Percentiles rank a stretch among this genome's conserved stretches.
phyloP scores from a whole-genome alignment of 2,329 filamentous ascomycete genomes.

The Dactylellina cionopaga region DNA sequence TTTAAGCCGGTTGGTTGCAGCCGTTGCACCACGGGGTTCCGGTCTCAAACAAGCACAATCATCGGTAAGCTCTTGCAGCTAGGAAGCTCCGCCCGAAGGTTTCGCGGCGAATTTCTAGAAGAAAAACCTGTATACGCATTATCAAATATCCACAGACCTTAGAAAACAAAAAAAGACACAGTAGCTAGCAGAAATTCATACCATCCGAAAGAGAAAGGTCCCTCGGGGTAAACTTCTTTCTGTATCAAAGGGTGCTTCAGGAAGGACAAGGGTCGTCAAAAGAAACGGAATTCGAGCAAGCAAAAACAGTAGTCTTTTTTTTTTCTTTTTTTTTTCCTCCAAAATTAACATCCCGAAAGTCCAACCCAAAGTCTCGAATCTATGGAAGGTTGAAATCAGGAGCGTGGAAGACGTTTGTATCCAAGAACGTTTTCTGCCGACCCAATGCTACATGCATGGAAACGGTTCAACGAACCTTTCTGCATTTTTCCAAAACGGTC shows the following conservation, averaged over 20 bases:
- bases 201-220: slow-evolving; percentile 26
- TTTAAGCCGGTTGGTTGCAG: slow-evolving; percentile 20
- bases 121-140: slow-evolving; percentile 42
- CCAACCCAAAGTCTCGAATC: slow-evolving; percentile 5
- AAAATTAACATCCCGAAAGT: slow-evolving; percentile 17
- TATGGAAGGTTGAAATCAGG: slow-evolving; percentile 1
- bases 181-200: slow-evolving; percentile 38
- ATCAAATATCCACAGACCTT: slow-evolving; percentile 44
- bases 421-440: not conserved
- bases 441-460: not conserved
- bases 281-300: slow-evolving; percentile 15
- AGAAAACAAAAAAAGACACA: slow-evolving; percentile 28
- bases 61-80: not conserved
- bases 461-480: slow-evolving; percentile 17
- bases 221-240: slow-evolving; percentile 18
- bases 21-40: slow-evolving; percentile 7
- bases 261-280: slow-evolving; percentile 15
- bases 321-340: too few species aligned
- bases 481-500: slow-evolving; percentile 72
- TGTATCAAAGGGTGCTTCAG: slow-evolving; percentile 24
- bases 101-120: slow-evolving; percentile 14
- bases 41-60: slow-evolving; percentile 1
- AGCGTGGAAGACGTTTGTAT: not conserved
- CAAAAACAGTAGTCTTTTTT: slow-evolving; percentile 10
- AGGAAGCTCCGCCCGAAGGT: not conserved